A percentile compares a stretch with the other conserved stretches of the same genome.
Evolutionary conservation across 1,284 basidiomycete genomes (phyloP).

Genomic region (Abortiporus biennis): DNA sequence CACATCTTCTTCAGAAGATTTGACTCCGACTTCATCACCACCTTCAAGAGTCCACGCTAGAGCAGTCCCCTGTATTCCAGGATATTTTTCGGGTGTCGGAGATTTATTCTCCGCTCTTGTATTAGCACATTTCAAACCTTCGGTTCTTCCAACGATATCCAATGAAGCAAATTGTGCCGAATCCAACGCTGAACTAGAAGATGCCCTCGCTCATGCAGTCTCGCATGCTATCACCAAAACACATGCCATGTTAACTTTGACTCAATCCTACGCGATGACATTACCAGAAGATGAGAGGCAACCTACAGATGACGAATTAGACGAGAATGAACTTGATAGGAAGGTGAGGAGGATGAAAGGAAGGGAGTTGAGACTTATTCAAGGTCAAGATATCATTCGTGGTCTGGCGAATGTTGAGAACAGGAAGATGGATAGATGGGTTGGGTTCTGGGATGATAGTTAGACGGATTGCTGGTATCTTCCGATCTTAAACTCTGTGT

Average conservation of each 20-base stretch:
- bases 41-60: conserved; percentile 56
- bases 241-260: conserved; percentile 76
- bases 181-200: conserved; percentile 18
- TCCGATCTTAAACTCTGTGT: too few relatives aligned
- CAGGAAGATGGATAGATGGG: conserved; percentile 31
- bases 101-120: conserved; percentile 96
- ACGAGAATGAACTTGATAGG: conserved; percentile 57
- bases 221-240: conserved; percentile 78
- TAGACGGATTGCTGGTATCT: too few relatives aligned
- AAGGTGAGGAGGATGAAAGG: conserved; percentile 70
- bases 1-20: conserved; percentile 42
- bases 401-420: conserved; percentile 22
- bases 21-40: conserved; percentile 13
- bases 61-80: conserved; percentile 76
- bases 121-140: conserved; percentile 69
- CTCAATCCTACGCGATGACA: conserved; percentile 52
- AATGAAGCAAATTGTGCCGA: conserved; percentile 1
- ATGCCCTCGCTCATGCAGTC: conserved; percentile 49
- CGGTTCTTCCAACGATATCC: conserved; percentile 9
- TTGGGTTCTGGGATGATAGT: conserved; percentile 34
- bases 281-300: conserved; percentile 51
- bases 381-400: conserved; percentile 58
- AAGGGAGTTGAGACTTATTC: conserved; percentile 77
- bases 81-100: conserved; percentile 95
- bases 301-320: conserved; percentile 70